Evolutionary conservation across 805 yeast genomes (phyloP), one percentile per base, ranked within the genome.

Genomic region (Kluyveromyces siamensis): DNA sequence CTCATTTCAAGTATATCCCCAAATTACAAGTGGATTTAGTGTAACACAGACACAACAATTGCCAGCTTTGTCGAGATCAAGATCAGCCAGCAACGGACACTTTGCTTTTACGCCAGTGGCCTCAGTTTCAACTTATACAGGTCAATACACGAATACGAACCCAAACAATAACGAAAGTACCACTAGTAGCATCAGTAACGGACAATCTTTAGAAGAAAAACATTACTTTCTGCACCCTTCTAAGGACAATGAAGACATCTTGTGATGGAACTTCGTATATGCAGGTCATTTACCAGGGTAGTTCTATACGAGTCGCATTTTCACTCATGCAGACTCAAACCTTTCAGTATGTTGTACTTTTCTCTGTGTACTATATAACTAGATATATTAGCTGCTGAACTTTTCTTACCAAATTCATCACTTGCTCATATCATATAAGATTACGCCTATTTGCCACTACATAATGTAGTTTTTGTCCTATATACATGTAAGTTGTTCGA

Each of bases 61-160:
- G 17, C 52, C 50, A 33, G 47, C 48, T 8, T 30, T 44, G 11
- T 27, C 55, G 30, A 54, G 62, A 19, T 55, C 61, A 30, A 48
- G 55, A 30, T 59, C 62, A 9, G 54, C 50, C 30, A 53, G 55
- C 37, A 57, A 53, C 37, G 52, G 57, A 8, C 44, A 50, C 17
- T 55, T 53, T 41, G 51, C 51, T 8, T 47, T 56, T 38, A 55
- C 60, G 21, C 61, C 61, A 18, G 55, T 30, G 14, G 8, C 35
- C 3, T 13, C 11, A 30, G 11, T 30, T 10, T 13, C 35, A 4
- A 30, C 14, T 3, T 5, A 30, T 30, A 8, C 4, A 30, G 35
- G 11, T 30, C 35, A 11, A 30, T 11, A 30, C 14, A 11, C 14
- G 25, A 21, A 21, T 21, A 21, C 25, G 25, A 21, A 6, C 35